phyloP scores from a whole-genome alignment of 345 rosid genomes.

The Hypericum androsaemum region DNA sequence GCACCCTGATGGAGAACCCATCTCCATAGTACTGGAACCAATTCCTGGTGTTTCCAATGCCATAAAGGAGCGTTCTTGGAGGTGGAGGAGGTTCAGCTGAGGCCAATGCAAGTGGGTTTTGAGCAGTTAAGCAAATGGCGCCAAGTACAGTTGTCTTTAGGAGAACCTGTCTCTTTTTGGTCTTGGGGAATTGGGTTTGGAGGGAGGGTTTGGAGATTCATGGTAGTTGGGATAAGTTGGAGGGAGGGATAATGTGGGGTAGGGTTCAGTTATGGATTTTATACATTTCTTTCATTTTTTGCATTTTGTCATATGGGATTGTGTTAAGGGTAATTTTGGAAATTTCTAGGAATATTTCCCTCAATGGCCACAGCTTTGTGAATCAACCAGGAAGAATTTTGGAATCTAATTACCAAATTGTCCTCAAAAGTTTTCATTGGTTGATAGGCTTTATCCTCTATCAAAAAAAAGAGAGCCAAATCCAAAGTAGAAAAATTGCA shows the following conservation, averaged over 20 bases:
- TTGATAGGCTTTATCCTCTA: constrained; percentile 36
- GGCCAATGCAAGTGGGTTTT: constrained; percentile 35
- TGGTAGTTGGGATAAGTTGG: constrained; percentile 17
- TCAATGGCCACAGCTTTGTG: neutral
- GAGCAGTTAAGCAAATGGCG: constrained; percentile 28
- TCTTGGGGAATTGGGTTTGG: constrained; percentile 9
- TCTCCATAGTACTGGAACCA: constrained; percentile 84
- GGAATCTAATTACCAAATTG: constrained; percentile 14
- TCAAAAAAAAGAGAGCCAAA: constrained; percentile 29
- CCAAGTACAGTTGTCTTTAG: constrained; percentile 36
- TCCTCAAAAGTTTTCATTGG: constrained; percentile 21
- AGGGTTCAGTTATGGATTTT: neutral
- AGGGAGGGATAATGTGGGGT: constrained; percentile 35
- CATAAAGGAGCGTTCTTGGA: constrained; percentile 34
- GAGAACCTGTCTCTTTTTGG: constrained; percentile 37
- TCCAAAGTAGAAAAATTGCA: constrained; percentile 24
- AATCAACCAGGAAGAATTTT: neutral
- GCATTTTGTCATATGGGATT: constrained; percentile 2
- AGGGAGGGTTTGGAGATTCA: constrained; percentile 20
- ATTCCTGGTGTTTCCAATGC: constrained; percentile 61
- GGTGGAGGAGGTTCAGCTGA: constrained; percentile 46
- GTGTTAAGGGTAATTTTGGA: constrained; percentile 5
- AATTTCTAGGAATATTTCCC: neutral
- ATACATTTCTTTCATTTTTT: neutral
- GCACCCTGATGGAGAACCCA: constrained; percentile 78